Evolutionary conservation across 306 rosid genomes (phyloP).

Genomic region (Medicago truncatula): DNA sequence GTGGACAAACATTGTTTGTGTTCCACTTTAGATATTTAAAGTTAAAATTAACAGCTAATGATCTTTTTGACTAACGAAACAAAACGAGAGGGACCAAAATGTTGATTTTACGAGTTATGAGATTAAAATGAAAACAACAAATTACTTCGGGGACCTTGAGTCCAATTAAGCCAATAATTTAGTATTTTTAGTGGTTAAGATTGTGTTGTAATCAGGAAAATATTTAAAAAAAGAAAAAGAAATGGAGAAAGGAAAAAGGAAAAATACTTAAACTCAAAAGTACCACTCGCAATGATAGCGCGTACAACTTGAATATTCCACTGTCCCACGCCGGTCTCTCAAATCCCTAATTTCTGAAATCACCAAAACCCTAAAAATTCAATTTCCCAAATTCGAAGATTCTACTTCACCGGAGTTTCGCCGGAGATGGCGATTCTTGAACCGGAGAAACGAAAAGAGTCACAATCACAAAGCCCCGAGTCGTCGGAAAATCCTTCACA

Average conservation of each 20-base stretch:
- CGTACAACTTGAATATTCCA: slow-evolving; percentile 27
- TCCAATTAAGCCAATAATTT: no score
- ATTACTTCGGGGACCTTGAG: no score
- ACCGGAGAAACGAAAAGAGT: slow-evolving; percentile 20
- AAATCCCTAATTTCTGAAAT: slow-evolving; percentile 13
- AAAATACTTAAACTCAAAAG: background rate
- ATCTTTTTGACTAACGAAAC: no score
- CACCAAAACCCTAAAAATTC: slow-evolving; percentile 38
- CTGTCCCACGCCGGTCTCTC: background rate
- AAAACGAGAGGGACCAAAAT: no score
- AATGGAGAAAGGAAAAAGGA: no score
- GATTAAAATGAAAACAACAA: no score
- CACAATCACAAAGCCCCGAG: background rate
- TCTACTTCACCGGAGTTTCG: slow-evolving; percentile 15
- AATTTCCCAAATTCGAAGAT: background rate
- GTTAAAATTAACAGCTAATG: no score
- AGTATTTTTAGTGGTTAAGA: no score
- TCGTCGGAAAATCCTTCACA: slow-evolving; percentile 28
- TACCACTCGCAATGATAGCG: slow-evolving; percentile 38
- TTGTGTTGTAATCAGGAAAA: no score
- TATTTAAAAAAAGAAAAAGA: background rate
- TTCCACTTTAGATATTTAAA: no score
- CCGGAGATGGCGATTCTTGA: slow-evolving; percentile 38
- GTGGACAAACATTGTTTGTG: no score
- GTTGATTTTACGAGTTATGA: no score